Percentiles rank a stretch among this genome's conserved stretches.
phyloP scores from a whole-genome alignment of 495 filamentous ascomycete genomes.

The Podospora didyma region DNA sequence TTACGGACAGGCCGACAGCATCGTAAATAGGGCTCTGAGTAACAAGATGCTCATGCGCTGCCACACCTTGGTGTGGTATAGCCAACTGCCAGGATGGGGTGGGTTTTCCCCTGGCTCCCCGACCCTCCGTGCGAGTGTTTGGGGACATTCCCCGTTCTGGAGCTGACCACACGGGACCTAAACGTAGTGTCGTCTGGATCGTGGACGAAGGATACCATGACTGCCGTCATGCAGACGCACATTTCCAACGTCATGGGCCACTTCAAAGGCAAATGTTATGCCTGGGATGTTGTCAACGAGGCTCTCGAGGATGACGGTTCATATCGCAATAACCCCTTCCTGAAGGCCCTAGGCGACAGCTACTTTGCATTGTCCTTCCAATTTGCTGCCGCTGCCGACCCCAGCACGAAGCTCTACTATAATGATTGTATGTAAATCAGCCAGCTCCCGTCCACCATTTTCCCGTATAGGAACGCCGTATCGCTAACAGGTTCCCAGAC shows the following conservation, averaged over 20 bases:
- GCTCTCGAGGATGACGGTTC: slow-evolving; percentile 52
- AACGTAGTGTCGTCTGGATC: slow-evolving; percentile 30
- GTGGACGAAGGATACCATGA: slow-evolving; percentile 48
- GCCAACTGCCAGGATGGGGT: slow-evolving; percentile 54
- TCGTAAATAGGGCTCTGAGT: slow-evolving; percentile 46
- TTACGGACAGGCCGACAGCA: slow-evolving; percentile 40
- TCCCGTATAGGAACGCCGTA: slow-evolving; percentile 22
- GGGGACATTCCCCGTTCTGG: neutral
- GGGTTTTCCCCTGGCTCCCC: slow-evolving; percentile 14
- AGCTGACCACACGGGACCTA: slow-evolving; percentile 3
- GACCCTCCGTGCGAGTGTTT: neutral
- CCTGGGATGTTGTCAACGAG: slow-evolving; percentile 61
- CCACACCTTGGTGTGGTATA: slow-evolving; percentile 55
- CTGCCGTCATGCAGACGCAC: slow-evolving; percentile 48
- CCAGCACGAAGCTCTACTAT: slow-evolving; percentile 55
- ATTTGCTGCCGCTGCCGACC: slow-evolving; percentile 49
- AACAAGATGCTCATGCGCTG: slow-evolving; percentile 52
- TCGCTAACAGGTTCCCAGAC: slow-evolving; percentile 13
- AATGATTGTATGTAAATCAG: slow-evolving; percentile 52
- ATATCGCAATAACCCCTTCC: slow-evolving; percentile 48
- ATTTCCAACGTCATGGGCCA: slow-evolving; percentile 46
- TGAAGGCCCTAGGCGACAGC: slow-evolving; percentile 47
- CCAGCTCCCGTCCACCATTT: neutral
- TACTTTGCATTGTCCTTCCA: slow-evolving; percentile 53
- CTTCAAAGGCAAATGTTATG: slow-evolving; percentile 55